Evolutionary conservation across 106 monocot species (phyloP).

Genomic region (Dactylorhiza incarnata): DNA sequence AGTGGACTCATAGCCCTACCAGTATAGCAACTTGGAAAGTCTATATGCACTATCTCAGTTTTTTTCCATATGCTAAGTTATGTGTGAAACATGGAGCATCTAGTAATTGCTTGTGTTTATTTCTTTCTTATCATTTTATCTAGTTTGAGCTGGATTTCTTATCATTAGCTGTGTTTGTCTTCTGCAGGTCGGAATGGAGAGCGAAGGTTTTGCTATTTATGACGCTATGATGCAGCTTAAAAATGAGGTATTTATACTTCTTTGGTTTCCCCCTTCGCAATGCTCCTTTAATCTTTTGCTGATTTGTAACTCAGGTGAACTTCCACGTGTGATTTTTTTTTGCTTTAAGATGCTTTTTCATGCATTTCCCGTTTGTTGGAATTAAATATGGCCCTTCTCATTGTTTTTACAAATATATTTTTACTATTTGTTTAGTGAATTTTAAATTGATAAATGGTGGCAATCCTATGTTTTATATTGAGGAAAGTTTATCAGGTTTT

Average conservation of each 20-base stretch:
- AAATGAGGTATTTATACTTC: conserved; percentile 59
- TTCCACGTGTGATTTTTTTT: background rate
- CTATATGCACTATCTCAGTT: background rate
- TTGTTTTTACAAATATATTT: background rate
- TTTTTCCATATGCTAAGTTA: background rate
- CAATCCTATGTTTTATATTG: too few relatives aligned
- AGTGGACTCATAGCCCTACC: too few relatives aligned
- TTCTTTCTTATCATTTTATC: background rate
- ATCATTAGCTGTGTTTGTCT: background rate
- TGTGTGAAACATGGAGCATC: background rate
- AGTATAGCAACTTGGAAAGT: too few relatives aligned
- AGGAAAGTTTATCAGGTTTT: too few relatives aligned
- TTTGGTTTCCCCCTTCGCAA: background rate
- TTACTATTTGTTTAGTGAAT: too few relatives aligned
- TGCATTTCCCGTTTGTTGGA: background rate
- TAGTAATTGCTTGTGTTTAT: background rate
- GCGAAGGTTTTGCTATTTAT: conserved; percentile 97
- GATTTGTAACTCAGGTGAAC: background rate
- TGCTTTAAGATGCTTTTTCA: background rate
- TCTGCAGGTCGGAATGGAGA: conserved; percentile 85
- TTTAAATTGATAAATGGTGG: too few relatives aligned
- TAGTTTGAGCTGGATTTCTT: background rate
- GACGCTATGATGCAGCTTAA: conserved; percentile 97
- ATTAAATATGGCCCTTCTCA: background rate
- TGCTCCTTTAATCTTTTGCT: background rate